These are phyloP conservation scores for Botrytis medusae DNA, from an alignment of 2,329 filamentous ascomycete genomes.

Conservation along the genomic window DNA sequence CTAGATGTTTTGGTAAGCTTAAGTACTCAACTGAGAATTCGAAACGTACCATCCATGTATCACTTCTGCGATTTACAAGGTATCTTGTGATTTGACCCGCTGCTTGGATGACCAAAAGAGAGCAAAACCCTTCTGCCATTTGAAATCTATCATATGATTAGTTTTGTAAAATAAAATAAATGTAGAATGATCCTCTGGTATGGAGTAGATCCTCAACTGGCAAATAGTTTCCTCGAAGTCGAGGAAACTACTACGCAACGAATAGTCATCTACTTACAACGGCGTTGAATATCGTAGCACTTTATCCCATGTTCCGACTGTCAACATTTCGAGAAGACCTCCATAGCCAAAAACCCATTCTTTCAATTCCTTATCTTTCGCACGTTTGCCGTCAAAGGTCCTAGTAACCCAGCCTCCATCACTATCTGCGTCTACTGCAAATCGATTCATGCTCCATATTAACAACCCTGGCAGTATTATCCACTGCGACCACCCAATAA, in stretches of 20 bases:
- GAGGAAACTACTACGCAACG: not conserved
- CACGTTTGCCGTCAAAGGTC: slow-evolving; percentile 68
- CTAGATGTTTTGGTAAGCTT: slow-evolving; percentile 46
- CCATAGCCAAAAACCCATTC: slow-evolving; percentile 89
- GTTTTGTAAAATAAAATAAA: slow-evolving; percentile 1
- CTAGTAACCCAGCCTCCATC: slow-evolving; percentile 76
- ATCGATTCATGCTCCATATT: slow-evolving; percentile 94
- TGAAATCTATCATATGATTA: slow-evolving; percentile 59
- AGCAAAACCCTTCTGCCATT: slow-evolving; percentile 93
- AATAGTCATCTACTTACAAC: slow-evolving; percentile 44
- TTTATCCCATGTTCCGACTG: slow-evolving; percentile 86
- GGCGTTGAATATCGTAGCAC: slow-evolving; percentile 87
- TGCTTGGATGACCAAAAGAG: slow-evolving; percentile 90
- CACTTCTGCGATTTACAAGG: slow-evolving; percentile 89
- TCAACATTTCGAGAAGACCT: slow-evolving; percentile 75
- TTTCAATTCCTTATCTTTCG: slow-evolving; percentile 63
- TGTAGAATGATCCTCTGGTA: not conserved
- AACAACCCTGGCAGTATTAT: slow-evolving; percentile 80
- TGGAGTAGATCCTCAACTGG: not conserved
- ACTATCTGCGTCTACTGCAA: slow-evolving; percentile 81
- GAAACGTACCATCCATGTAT: slow-evolving; percentile 86
- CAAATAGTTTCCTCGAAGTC: no score
- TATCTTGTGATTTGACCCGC: slow-evolving; percentile 92
- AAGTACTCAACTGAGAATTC: not conserved
- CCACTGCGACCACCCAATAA: slow-evolving; percentile 79